Evolutionary conservation across 2,329 filamentous ascomycete genomes (phyloP).

Genomic region (Fusarium sp.): DNA sequence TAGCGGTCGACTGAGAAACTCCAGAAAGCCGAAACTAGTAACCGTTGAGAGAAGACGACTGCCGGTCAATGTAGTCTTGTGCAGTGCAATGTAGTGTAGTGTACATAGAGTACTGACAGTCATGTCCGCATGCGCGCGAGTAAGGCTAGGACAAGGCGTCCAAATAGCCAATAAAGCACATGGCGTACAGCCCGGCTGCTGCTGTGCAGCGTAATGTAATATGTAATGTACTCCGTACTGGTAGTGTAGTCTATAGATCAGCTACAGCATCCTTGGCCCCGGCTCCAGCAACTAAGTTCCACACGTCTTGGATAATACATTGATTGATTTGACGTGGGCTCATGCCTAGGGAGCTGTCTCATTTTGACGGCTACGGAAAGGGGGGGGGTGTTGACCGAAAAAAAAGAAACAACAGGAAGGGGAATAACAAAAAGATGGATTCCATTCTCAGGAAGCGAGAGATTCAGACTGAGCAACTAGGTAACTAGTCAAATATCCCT

Average conservation of each 20-base stretch:
- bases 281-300: slow-evolving; percentile 15
- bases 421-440: slow-evolving; percentile 7
- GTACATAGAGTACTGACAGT: slow-evolving; percentile 33
- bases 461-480: slow-evolving; percentile 1
- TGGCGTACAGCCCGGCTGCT: slow-evolving; percentile 5
- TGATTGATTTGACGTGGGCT: slow-evolving; percentile 44
- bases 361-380: slow-evolving; percentile 39
- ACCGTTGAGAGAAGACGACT: slow-evolving; percentile 33
- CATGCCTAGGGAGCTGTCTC: slow-evolving; percentile 46
- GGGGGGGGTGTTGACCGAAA: slow-evolving; percentile 23
- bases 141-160: slow-evolving; percentile 37
- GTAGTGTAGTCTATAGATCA: slow-evolving; percentile 7
- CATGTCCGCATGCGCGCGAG: slow-evolving; percentile 18
- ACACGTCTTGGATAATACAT: slow-evolving; percentile 20
- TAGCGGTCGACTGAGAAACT: slow-evolving; percentile 45
- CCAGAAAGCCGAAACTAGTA: slow-evolving; percentile 37
- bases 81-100: slow-evolving; percentile 10
- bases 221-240: slow-evolving; percentile 4
- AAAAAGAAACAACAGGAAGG: slow-evolving; percentile 8
- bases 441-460: background rate
- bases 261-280: slow-evolving; percentile 10
- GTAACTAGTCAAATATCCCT: slow-evolving; percentile 17
- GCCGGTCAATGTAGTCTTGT: slow-evolving; percentile 24
- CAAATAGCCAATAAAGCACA: slow-evolving; percentile 19
- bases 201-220: slow-evolving; percentile 7